phyloP scores from a whole-genome alignment of 495 filamentous ascomycete genomes.

The Hypoxylon fuscum region DNA sequence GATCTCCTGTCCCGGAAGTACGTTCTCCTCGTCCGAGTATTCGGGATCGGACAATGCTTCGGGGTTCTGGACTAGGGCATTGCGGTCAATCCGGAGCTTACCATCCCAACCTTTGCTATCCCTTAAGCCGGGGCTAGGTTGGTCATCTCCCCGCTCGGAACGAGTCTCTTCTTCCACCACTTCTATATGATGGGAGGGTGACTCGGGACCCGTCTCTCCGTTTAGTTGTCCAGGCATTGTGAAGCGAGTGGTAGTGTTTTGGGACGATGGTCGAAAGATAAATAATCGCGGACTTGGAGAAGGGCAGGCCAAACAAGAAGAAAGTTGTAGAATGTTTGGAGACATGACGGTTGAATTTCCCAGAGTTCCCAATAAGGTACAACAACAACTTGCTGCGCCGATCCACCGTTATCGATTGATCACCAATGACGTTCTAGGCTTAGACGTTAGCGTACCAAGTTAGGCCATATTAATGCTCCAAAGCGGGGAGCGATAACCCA shows the following conservation, averaged over 20 bases:
- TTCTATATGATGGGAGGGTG: conserved; percentile 53
- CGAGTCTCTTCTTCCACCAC: conserved; percentile 50
- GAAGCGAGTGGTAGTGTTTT: conserved; percentile 6
- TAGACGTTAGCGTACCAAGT: neutral
- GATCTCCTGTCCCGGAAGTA: conserved; percentile 77
- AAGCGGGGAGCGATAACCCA: conserved; percentile 23
- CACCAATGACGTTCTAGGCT: conserved; percentile 34
- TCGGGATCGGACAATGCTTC: conserved; percentile 84
- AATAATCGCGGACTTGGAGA: conserved; percentile 31
- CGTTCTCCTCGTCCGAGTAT: conserved; percentile 82
- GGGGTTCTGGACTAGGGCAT: conserved; percentile 70
- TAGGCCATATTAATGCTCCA: conserved; percentile 12
- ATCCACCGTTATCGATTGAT: conserved; percentile 15
- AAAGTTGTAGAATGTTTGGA: conserved; percentile 40
- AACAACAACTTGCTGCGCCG: neutral
- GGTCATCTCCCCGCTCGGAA: conserved; percentile 51
- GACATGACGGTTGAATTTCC: conserved; percentile 35
- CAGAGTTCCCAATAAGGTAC: too few species aligned
- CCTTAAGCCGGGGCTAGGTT: conserved; percentile 53
- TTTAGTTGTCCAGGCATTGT: conserved; percentile 50
- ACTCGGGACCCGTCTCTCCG: conserved; percentile 39
- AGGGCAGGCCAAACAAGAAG: conserved; percentile 25
- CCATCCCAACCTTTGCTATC: conserved; percentile 92
- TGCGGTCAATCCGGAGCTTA: conserved; percentile 79
- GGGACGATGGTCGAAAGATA: conserved; percentile 16